Evolutionary conservation across 306 rosid genomes (phyloP), one percentile per base, ranked within the genome.

Genomic region (Inga laurina): DNA sequence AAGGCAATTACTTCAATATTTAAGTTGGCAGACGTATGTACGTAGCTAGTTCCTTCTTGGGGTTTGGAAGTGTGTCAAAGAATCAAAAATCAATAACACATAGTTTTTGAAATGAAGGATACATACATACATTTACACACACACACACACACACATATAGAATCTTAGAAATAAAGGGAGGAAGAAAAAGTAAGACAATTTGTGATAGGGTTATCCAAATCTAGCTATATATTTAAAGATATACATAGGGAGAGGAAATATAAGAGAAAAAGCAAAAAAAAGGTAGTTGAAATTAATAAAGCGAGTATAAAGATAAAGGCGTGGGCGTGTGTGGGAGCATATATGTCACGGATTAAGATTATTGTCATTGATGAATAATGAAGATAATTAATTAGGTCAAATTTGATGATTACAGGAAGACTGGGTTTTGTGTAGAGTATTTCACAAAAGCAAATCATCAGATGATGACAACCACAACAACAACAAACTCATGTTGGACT

Each of bases 341-440:
- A 16, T 27, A 27, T 27, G 30, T 70, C 82, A 39, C 1, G 39
- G 18, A 57, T 82, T 77, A 43, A 82, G 64, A 48, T 68, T 12
- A 16, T 12, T 12, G 5, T 12, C 3, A 12, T 12, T 49, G 54
- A 49, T 7, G 27, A 80, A 19, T 52, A 80, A 19, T 52, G 49
- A 9, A 21, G 64, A 3, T n/a, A 56, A 56, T 66, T 78, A 79
- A 89, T 80, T 64, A 69, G 81, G 79, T 75, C 32, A 68, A 52
- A 77, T 46, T 12, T 84, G 85, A 82, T 86, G 72, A 76, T 44
- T 46, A 64, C 93, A 97, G 99, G 99, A 97, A 81, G 99, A 97
- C 82, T 97, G 99, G 99, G 99, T 97, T 10, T 84, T 96, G 79
- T 96, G 99, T 74, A 90, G 99, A 83, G 99, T 96, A 35, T 94